Conservation (phyloP, 2,329 filamentous ascomycete genomes). For the Trichoderma sp. region DNA sequence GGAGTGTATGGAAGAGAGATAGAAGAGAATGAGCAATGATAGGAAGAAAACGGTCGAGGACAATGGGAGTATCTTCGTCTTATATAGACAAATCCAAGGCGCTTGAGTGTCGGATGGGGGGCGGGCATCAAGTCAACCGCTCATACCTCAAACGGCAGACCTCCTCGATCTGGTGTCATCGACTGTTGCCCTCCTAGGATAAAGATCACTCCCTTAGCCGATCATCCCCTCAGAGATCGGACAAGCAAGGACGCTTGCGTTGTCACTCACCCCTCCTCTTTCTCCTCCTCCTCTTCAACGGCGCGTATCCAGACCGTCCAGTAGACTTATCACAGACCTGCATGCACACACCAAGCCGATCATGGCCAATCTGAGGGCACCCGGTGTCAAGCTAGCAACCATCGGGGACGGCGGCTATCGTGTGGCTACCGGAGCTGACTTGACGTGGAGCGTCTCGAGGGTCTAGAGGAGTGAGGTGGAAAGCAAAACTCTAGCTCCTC, state of each 20-base stretch:
- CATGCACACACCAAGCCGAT: background rate
- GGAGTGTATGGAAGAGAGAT: background rate
- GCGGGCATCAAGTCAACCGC: background rate
- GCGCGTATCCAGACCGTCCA: conserved; percentile 10
- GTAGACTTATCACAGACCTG: background rate
- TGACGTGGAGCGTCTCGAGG: background rate
- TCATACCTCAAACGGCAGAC: background rate
- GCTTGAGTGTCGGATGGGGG: background rate
- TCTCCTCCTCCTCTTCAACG: background rate
- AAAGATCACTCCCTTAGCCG: background rate
- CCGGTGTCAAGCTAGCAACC: background rate
- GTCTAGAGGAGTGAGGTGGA: background rate
- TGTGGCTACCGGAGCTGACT: conserved; percentile 5
- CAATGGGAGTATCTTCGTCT: background rate
- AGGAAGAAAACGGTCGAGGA: background rate
- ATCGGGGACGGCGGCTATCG: conserved; percentile 25
- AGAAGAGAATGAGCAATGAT: background rate
- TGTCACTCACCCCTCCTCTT: background rate
- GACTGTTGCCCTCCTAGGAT: background rate
- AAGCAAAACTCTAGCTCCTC: conserved; percentile 1
- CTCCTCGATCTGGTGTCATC: background rate
- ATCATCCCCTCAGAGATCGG: background rate
- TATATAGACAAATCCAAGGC: background rate
- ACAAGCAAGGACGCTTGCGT: conserved; percentile 3
- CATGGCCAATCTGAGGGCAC: conserved; percentile 17